These are phyloP conservation scores for Periconia digitata DNA, from an alignment of 2,329 filamentous ascomycete genomes.

Conservation along the genomic window DNA sequence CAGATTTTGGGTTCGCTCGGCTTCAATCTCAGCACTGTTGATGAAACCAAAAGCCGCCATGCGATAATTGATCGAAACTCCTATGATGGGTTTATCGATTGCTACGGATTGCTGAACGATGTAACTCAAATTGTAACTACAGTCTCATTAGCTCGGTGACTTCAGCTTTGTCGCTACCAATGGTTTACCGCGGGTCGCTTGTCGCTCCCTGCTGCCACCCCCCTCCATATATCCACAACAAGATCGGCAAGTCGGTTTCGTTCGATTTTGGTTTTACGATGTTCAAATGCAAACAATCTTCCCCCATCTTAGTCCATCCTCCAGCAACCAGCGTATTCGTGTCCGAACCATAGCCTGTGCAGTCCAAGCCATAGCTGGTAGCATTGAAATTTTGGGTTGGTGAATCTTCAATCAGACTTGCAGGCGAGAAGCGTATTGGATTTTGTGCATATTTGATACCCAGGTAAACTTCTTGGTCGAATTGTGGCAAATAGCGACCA, in stretches of 20 bases:
- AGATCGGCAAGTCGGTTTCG: slow-evolving; percentile 21
- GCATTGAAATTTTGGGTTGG: slow-evolving; percentile 18
- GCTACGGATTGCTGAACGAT: slow-evolving; percentile 32
- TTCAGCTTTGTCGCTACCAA: background rate
- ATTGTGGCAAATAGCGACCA: slow-evolving; percentile 28
- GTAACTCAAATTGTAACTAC: slow-evolving; percentile 34
- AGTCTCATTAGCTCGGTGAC: background rate
- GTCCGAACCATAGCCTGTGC: slow-evolving; percentile 29
- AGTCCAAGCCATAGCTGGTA: slow-evolving; percentile 30
- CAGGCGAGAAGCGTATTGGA: slow-evolving; percentile 27
- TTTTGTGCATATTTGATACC: slow-evolving; percentile 34
- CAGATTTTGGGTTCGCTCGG: slow-evolving; percentile 44
- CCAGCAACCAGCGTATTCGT: slow-evolving; percentile 22
- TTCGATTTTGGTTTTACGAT: slow-evolving; percentile 27
- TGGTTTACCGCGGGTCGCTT: slow-evolving; percentile 29
- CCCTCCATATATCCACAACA: slow-evolving; percentile 40
- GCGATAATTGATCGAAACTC: slow-evolving; percentile 50
- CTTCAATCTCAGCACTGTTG: slow-evolving; percentile 44
- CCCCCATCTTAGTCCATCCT: slow-evolving; percentile 27
- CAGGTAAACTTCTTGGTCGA: slow-evolving; percentile 33
- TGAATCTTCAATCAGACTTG: slow-evolving; percentile 15
- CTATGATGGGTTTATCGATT: slow-evolving; percentile 34
- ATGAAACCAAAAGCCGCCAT: slow-evolving; percentile 55
- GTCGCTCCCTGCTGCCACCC: slow-evolving; percentile 37
- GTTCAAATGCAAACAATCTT: slow-evolving; percentile 52